These are phyloP conservation scores for Polytrichum formosum DNA, from an alignment of 225 moss, liverwort and hornwort genomes.

Conservation along the genomic window DNA sequence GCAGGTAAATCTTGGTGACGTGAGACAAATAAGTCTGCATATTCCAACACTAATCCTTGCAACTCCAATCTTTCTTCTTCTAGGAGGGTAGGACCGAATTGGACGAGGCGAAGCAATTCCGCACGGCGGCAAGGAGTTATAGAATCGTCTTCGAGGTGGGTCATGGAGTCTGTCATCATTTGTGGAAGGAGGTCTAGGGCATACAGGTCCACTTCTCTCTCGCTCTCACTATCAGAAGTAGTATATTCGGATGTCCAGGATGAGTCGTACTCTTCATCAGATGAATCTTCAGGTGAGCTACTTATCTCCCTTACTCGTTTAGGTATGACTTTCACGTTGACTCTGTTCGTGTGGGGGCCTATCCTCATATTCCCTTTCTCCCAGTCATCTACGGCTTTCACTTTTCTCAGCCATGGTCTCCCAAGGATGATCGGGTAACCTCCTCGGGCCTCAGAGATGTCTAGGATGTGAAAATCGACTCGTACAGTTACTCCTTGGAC, in stretches of 20 bases:
- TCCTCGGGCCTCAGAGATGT: neutral
- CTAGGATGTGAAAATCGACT: neutral
- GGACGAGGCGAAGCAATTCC: neutral
- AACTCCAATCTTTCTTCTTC: neutral
- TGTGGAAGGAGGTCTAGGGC: neutral
- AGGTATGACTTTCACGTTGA: neutral
- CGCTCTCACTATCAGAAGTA: too few relatives aligned
- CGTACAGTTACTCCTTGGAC: neutral
- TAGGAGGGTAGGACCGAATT: neutral
- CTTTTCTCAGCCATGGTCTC: conserved; percentile 2
- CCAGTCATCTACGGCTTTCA: neutral
- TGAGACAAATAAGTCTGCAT: neutral
- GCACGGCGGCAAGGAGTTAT: neutral
- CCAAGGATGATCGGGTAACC: neutral
- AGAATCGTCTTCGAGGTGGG: neutral
- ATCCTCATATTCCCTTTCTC: neutral
- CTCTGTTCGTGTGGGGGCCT: neutral
- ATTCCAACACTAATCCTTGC: neutral
- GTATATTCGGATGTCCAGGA: neutral
- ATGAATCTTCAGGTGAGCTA: neutral
- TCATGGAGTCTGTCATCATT: neutral
- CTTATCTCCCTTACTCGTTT: too few relatives aligned
- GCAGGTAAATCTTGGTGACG: neutral
- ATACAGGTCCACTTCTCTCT: neutral
- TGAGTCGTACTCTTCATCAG: neutral